These are phyloP conservation scores for Graphium sp. DNA, from an alignment of 2,329 filamentous ascomycete species.

Conservation along the genomic window DNA sequence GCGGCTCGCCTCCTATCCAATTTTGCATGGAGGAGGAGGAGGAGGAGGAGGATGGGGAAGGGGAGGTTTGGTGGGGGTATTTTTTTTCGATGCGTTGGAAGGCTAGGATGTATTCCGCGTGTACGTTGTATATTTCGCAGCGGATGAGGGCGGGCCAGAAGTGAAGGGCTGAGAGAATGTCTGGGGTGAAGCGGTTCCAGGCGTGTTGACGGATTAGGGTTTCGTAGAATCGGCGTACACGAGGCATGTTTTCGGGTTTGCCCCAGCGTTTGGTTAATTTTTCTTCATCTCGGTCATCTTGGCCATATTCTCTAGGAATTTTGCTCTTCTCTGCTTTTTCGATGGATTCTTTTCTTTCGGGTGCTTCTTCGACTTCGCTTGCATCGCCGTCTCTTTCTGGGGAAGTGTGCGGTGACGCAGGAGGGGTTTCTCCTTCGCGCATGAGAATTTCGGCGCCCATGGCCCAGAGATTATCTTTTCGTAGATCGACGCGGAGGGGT, in stretches of 20 bases:
- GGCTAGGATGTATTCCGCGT: constrained; percentile 36
- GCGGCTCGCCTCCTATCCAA: too few species aligned
- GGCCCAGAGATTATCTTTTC: constrained; percentile 58
- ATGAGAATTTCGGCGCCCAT: constrained; percentile 75
- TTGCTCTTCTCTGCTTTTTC: too few species aligned
- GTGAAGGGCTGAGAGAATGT: constrained; percentile 31
- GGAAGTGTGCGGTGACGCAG: constrained; percentile 3
- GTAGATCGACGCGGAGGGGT: constrained; percentile 41
- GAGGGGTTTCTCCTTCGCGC: constrained; percentile 29
- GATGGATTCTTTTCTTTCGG: neutral
- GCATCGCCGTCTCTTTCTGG: constrained; percentile 5
- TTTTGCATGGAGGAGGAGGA: constrained; percentile 3
- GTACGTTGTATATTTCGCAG: constrained; percentile 62
- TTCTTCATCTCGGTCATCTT: too few species aligned
- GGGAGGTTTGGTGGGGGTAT: constrained; percentile 4
- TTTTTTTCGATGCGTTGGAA: constrained; percentile 5
- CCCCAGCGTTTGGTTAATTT: constrained; percentile 24
- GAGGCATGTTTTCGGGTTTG: constrained; percentile 23
- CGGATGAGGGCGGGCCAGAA: constrained; percentile 73
- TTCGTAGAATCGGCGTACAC: constrained; percentile 51
- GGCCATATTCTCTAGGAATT: too few species aligned
- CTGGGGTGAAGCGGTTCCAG: constrained; percentile 36
- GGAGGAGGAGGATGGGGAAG: neutral
- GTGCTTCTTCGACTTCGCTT: neutral
- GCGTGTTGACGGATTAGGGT: constrained; percentile 62